Evolutionary conservation across 768 basidiomycete species (phyloP).

Genomic region (Neoboletus magnificus): DNA sequence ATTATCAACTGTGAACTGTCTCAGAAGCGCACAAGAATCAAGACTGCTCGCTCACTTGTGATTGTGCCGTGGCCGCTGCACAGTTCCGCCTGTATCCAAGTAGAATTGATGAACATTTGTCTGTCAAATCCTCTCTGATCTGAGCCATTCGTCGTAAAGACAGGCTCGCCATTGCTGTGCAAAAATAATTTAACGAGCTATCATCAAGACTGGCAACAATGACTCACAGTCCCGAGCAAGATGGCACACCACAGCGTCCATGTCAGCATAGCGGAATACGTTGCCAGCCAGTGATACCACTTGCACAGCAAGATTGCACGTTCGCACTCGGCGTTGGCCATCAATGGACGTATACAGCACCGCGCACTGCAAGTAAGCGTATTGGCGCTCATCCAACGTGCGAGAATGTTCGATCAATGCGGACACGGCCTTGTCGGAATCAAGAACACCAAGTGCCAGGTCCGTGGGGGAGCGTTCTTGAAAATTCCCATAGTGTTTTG

Average conservation of each 20-base stretch:
- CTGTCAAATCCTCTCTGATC: conserved; percentile 84
- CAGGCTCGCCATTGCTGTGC: conserved; percentile 66
- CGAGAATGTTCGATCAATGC: conserved; percentile 72
- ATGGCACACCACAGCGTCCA: conserved; percentile 76
- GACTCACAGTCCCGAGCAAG: conserved; percentile 73
- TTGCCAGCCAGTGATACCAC: conserved; percentile 83
- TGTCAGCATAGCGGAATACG: conserved; percentile 88
- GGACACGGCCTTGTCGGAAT: conserved; percentile 78
- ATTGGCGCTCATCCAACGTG: conserved; percentile 62
- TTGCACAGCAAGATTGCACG: conserved; percentile 80
- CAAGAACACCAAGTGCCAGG: conserved; percentile 73
- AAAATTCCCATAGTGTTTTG: conserved; percentile 72
- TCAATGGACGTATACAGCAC: conserved; percentile 76
- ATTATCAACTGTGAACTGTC: conserved; percentile 68
- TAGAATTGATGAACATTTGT: conserved; percentile 76
- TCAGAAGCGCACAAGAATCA: conserved; percentile 4
- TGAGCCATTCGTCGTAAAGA: conserved; percentile 56
- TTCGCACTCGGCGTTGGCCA: conserved; percentile 81
- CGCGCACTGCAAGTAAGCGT: conserved; percentile 83
- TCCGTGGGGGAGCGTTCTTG: conserved; percentile 65
- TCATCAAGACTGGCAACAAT: conserved; percentile 1
- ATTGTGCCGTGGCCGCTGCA: conserved; percentile 68
- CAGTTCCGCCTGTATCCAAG: conserved; percentile 88
- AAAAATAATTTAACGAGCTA: not conserved
- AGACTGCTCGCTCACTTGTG: conserved; percentile 57